Evolutionary conservation across 1,284 basidiomycete genomes (phyloP), one percentile per base, ranked within the genome.

Genomic region (Ceraceosorus bombacis): DNA sequence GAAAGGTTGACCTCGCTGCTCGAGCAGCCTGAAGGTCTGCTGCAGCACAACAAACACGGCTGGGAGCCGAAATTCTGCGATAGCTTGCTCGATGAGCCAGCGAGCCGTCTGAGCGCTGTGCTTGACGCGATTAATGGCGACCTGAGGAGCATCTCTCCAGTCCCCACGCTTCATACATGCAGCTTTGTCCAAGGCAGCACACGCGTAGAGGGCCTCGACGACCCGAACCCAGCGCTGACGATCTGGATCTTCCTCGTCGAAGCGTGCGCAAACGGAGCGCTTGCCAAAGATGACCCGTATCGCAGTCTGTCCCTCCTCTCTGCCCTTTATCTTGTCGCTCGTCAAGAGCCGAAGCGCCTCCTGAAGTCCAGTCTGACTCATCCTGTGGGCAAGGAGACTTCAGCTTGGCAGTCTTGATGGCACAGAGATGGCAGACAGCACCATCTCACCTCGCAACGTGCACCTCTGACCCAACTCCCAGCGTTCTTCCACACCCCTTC

Each of bases 171-270:
- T 85, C 62, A 81, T 74, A 49, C 78, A 80, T 12, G 81, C 80
- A 4, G 68, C 72, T 75, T 84, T 85, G 79, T 94, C 89, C 60
- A 79, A 81, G 15, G 81, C 71, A 53, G 91, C 85, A 8, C 83
- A 79, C 9, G 80, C 79, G 76, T 90, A 91, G 8, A 93, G 79
- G 17, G 84, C 83, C 71, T 89, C 84, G 69, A 88, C 89, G 2
- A 90, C 79, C 6, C 82, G 79, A 41, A 86, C 78, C 89, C 89
- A 94, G 27, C 77, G 68, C 51, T 60, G 65, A 41, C 73, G 72
- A 40, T 79, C 78, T 6, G 83, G 83, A 36, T 83, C 78, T 8
- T 78, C 74, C 27, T 81, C 82, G 65, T 81, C 78, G 46, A 86
- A 78, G 9, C 82, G 81, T 54, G 78, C 75, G 54, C 83, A 80